These are phyloP conservation scores for Maudiozyma pseudohumilis DNA, from an alignment of 805 yeast species.

Conservation along the genomic window DNA sequence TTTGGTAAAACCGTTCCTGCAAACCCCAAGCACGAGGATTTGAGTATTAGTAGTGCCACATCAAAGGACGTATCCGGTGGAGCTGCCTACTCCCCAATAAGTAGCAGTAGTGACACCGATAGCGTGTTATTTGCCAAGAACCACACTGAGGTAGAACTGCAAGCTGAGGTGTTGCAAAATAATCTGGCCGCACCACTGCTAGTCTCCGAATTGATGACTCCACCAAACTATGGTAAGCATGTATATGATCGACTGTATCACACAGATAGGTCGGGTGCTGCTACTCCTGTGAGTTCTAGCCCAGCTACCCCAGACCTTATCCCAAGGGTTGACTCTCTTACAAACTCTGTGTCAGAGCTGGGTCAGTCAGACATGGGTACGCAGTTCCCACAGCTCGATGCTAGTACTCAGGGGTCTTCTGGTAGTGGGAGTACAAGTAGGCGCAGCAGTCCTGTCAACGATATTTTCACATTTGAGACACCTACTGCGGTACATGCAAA, in stretches of 20 bases:
- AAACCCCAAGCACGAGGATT: conserved; percentile 3
- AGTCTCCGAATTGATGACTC: conserved; percentile 50
- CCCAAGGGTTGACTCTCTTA: background rate
- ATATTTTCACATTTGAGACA: background rate
- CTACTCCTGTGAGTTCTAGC: conserved; percentile 4
- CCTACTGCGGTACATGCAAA: background rate
- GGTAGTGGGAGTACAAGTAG: background rate
- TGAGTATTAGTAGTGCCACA: conserved; percentile 1
- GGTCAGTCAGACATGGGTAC: background rate
- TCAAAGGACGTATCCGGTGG: conserved; percentile 3
- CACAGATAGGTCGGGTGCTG: conserved; percentile 31
- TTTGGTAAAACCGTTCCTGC: conserved; percentile 1
- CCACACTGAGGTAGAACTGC: conserved; percentile 23
- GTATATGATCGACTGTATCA: conserved; percentile 73
- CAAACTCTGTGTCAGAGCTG: background rate
- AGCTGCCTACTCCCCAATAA: background rate
- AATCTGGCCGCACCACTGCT: conserved; percentile 7
- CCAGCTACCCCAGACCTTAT: background rate
- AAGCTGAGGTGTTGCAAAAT: conserved; percentile 6
- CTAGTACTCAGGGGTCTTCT: background rate
- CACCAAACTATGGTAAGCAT: conserved; percentile 77
- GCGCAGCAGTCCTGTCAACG: background rate
- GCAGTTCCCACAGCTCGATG: background rate
- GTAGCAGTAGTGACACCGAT: conserved; percentile 18
- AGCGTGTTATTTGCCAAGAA: conserved; percentile 33